A percentile compares a stretch with the other conserved stretches of the same genome.
These are phyloP conservation scores for Phytophthora pini DNA, from an alignment of 352 stramenopile genomes.

Conservation along the genomic window DNA sequence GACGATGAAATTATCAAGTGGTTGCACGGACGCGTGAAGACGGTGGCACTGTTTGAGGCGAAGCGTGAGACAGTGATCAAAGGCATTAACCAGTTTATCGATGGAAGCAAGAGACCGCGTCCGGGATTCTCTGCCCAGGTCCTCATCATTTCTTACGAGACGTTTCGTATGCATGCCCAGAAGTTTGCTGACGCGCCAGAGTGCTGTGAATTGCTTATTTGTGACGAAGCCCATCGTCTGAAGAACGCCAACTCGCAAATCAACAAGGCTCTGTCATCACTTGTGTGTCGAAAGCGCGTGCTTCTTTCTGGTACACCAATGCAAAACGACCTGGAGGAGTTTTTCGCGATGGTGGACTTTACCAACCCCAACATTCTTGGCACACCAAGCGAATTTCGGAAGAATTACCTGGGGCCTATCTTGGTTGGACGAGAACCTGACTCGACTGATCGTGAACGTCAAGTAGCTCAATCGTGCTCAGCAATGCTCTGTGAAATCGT, in stretches of 20 bases:
- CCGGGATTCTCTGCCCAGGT: slow-evolving; percentile 69
- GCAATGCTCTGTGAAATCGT: slow-evolving; percentile 96
- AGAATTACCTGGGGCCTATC: slow-evolving; percentile 92
- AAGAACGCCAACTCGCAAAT: slow-evolving; percentile 98
- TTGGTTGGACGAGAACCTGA: slow-evolving; percentile 91
- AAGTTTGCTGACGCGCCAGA: slow-evolving; percentile 88
- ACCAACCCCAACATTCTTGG: slow-evolving; percentile 89
- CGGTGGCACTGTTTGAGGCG: slow-evolving; percentile 81
- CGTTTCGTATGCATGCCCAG: slow-evolving; percentile 93
- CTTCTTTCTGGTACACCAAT: slow-evolving; percentile 98
- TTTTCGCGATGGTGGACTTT: slow-evolving; percentile 97
- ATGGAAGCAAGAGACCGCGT: slow-evolving; percentile 72
- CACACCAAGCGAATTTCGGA: slow-evolving; percentile 92
- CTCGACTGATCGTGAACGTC: slow-evolving; percentile 82
- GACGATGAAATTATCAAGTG: slow-evolving; percentile 91
- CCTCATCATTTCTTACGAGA: slow-evolving; percentile 92
- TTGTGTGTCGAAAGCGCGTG: slow-evolving; percentile 93
- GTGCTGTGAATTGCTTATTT: slow-evolving; percentile 97
- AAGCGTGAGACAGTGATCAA: slow-evolving; percentile 86
- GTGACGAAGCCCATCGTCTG: slow-evolving; percentile 98
- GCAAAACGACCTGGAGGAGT: slow-evolving; percentile 99
- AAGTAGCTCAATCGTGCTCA: slow-evolving; percentile 88
- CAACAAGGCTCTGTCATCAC: slow-evolving; percentile 75
- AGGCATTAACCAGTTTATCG: slow-evolving; percentile 84
- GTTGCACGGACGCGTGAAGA: slow-evolving; percentile 86